Percentiles rank a stretch among this genome's conserved stretches.
Conservation (phyloP, 2,329 filamentous ascomycete species). For the Fusarium decemcellulare region DNA sequence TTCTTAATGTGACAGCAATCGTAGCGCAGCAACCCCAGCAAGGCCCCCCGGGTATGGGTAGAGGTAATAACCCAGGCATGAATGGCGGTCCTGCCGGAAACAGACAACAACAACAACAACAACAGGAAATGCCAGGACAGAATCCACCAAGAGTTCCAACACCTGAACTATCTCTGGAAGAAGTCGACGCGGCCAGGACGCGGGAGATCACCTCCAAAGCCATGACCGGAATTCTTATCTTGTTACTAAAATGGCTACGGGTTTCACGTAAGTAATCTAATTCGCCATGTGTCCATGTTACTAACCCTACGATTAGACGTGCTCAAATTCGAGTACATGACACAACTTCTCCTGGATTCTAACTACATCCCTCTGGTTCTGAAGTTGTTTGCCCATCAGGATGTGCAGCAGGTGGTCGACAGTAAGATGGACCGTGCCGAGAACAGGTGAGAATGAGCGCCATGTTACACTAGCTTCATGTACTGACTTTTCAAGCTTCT, state of each 20-base stretch:
- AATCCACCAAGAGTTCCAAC: slow-evolving; percentile 52
- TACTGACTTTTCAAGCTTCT: slow-evolving; percentile 74
- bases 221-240: slow-evolving; percentile 87
- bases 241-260: slow-evolving; percentile 97
- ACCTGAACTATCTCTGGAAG: slow-evolving; percentile 74
- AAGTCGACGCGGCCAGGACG: slow-evolving; percentile 84
- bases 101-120: slow-evolving; percentile 45
- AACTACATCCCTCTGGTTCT: slow-evolving; percentile 95
- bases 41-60: slow-evolving; percentile 60
- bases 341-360: slow-evolving; percentile 92
- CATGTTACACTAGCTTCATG: background rate
- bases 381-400: slow-evolving; percentile 94
- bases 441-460: slow-evolving; percentile 71
- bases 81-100: slow-evolving; percentile 56
- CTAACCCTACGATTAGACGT: slow-evolving; percentile 72
- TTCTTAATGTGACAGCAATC: slow-evolving; percentile 90
- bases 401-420: slow-evolving; percentile 91
- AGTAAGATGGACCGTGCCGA: slow-evolving; percentile 87
- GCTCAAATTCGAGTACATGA: slow-evolving; percentile 95
- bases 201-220: slow-evolving; percentile 94
- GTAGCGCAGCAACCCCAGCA: slow-evolving; percentile 72
- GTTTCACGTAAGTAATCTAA: slow-evolving; percentile 79
- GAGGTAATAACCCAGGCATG: slow-evolving; percentile 55
- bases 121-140: slow-evolving; percentile 51
- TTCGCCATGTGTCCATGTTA: background rate